Conservation (phyloP, 805 yeast species). For the Cyberlindnera euphorbiae region DNA sequence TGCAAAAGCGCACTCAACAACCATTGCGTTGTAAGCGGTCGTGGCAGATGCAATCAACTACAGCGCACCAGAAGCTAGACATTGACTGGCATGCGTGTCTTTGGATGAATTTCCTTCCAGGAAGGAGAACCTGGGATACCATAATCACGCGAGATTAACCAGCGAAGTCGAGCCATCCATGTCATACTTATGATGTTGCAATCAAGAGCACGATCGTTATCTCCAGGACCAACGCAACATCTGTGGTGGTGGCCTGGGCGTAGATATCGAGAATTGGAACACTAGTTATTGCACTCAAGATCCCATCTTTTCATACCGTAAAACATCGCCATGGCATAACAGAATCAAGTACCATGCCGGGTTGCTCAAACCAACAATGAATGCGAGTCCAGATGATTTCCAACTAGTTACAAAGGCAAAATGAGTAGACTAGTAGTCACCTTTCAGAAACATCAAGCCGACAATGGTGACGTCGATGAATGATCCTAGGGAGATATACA, state of each 20-base stretch:
- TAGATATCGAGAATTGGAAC: slow-evolving; percentile 61
- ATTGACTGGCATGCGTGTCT: slow-evolving; percentile 51
- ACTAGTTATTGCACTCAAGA: slow-evolving; percentile 47
- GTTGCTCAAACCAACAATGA: slow-evolving; percentile 64
- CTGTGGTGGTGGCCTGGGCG: slow-evolving; percentile 51
- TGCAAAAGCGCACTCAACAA: too few species aligned
- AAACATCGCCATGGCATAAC: slow-evolving; percentile 51
- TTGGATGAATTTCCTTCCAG: slow-evolving; percentile 43
- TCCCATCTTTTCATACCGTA: slow-evolving; percentile 48
- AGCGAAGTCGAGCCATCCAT: slow-evolving; percentile 63
- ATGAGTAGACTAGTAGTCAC: slow-evolving; percentile 44
- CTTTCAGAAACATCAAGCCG: slow-evolving; percentile 47
- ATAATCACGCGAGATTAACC: slow-evolving; percentile 65
- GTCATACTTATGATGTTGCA: slow-evolving; percentile 59
- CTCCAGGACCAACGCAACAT: slow-evolving; percentile 51
- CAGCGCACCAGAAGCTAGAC: slow-evolving; percentile 47
- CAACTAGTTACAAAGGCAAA: slow-evolving; percentile 64
- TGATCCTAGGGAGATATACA: slow-evolving; percentile 47
- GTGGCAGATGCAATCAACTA: slow-evolving; percentile 59
- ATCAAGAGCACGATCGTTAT: slow-evolving; percentile 43
- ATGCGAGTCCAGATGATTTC: slow-evolving; percentile 53
- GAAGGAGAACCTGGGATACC: slow-evolving; percentile 52
- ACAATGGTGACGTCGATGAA: slow-evolving; percentile 50
- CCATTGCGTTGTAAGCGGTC: slow-evolving; percentile 63
- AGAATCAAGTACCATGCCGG: slow-evolving; percentile 59